Percentiles rank a stretch among this genome's conserved stretches.
Evolutionary conservation across 768 basidiomycete genomes (phyloP).

Genomic region (Boletus bicolor): DNA sequence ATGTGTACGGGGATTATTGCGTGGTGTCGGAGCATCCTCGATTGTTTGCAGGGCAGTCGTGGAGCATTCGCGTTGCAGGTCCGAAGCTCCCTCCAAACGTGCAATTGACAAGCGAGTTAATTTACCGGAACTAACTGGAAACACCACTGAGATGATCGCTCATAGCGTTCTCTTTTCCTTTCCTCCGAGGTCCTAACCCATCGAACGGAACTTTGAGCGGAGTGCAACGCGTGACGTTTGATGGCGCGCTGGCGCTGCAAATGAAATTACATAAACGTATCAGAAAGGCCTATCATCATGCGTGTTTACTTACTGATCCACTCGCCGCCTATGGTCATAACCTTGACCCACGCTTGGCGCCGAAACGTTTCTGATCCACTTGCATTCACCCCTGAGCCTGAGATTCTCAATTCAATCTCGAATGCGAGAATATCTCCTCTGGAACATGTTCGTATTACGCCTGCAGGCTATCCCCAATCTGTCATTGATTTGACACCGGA

Average conservation of each 20-base stretch:
- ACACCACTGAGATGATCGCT: neutral
- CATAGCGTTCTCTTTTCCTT: neutral
- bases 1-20: slow-evolving; percentile 11
- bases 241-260: neutral
- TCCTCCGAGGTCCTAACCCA: neutral
- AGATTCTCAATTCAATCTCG: slow-evolving; percentile 24
- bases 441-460: slow-evolving; percentile 11
- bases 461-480: slow-evolving; percentile 10
- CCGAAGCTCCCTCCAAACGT: slow-evolving; percentile 9
- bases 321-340: neutral
- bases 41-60: slow-evolving; percentile 10
- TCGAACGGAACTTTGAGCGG: neutral
- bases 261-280: neutral
- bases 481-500: slow-evolving; percentile 10
- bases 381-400: slow-evolving; percentile 22
- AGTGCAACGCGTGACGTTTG: slow-evolving; percentile 1
- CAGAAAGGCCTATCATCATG: neutral
- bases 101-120: slow-evolving; percentile 2
- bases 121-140: slow-evolving; percentile 11
- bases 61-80: slow-evolving; percentile 22
- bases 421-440: slow-evolving; percentile 18
- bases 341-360: slow-evolving; percentile 12
- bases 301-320: slow-evolving; percentile 8
- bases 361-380: slow-evolving; percentile 29
- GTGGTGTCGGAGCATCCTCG: slow-evolving; percentile 7